These are phyloP conservation scores for Cicer yamashitae DNA, from an alignment of 306 rosid species.

Conservation along the genomic window DNA sequence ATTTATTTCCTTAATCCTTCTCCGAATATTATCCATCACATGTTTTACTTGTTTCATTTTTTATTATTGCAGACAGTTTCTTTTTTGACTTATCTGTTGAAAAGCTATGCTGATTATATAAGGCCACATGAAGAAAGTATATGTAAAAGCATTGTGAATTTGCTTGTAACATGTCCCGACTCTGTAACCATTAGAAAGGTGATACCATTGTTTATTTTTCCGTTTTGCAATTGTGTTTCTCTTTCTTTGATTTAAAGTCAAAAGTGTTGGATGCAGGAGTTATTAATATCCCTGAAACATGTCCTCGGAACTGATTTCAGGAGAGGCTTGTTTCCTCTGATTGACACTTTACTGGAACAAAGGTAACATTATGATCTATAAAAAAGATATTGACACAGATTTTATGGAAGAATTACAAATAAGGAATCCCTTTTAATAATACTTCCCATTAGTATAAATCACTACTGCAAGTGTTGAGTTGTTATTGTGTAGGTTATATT, in stretches of 20 bases:
- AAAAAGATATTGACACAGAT: constrained; percentile 19
- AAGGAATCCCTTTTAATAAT: constrained; percentile 13
- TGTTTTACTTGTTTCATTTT: constrained; percentile 43
- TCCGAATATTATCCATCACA: constrained; percentile 23
- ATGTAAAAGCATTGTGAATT: constrained; percentile 97
- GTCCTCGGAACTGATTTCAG: constrained; percentile 99
- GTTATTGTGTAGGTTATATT: constrained; percentile 5
- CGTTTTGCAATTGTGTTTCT: constrained; percentile 24
- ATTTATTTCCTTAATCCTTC: constrained; percentile 38
- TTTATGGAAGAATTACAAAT: constrained; percentile 15
- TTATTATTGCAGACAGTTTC: constrained; percentile 86
- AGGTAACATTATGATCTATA: constrained; percentile 61
- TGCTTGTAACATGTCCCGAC: constrained; percentile 96
- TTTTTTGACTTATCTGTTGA: constrained; percentile 90
- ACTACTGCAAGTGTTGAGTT: constrained; percentile 4
- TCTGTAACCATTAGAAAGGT: constrained; percentile 98
- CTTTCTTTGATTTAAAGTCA: constrained; percentile 32
- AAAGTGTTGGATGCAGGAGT: constrained; percentile 72
- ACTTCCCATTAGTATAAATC: constrained; percentile 18
- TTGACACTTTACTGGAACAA: constrained; percentile 93
- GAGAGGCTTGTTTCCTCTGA: constrained; percentile 97
- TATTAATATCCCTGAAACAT: constrained; percentile 91
- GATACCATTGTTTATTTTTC: constrained; percentile 37
- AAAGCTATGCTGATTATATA: constrained; percentile 94
- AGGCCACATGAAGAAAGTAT: constrained; percentile 99